phyloP scores from a whole-genome alignment of 257 asterid genomes.

The Nicotiana undulata region DNA sequence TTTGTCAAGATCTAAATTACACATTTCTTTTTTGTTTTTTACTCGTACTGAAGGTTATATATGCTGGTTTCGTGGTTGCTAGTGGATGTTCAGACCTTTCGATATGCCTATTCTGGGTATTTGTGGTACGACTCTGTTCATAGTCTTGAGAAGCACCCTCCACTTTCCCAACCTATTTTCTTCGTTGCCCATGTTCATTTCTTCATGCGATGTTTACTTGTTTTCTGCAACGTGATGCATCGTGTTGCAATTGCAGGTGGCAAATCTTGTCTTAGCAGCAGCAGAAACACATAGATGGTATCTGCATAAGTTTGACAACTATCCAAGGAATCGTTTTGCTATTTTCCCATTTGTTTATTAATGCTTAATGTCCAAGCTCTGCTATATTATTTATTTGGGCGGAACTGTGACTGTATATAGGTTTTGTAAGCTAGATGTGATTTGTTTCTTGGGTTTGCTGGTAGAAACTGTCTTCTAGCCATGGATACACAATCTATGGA shows the following conservation, averaged over 20 bases:
- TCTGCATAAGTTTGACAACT: conserved; percentile 62
- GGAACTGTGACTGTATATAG: not conserved
- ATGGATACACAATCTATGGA: not conserved
- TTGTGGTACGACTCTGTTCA: conserved; percentile 44
- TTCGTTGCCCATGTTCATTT: not conserved
- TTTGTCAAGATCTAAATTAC: not conserved
- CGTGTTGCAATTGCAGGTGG: conserved; percentile 46
- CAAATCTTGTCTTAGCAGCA: conserved; percentile 71
- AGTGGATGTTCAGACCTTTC: conserved; percentile 69
- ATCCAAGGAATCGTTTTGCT: conserved; percentile 59
- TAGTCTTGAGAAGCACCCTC: not conserved
- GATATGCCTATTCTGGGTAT: conserved; percentile 62
- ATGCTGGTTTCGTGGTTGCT: conserved; percentile 69
- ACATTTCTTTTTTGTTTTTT: not conserved
- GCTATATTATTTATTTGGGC: not conserved
- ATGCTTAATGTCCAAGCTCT: not conserved
- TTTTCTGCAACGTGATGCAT: not conserved
- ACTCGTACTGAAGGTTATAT: conserved; percentile 52
- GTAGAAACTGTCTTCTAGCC: not conserved
- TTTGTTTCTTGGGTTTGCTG: not conserved
- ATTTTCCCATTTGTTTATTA: conserved; percentile 55
- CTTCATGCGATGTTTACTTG: not conserved
- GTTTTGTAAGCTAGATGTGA: not conserved
- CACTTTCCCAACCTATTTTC: not conserved
- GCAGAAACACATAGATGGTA: conserved; percentile 86